These are phyloP conservation scores for Aphanocladium album DNA, from an alignment of 2,329 filamentous ascomycete genomes.

Conservation along the genomic window DNA sequence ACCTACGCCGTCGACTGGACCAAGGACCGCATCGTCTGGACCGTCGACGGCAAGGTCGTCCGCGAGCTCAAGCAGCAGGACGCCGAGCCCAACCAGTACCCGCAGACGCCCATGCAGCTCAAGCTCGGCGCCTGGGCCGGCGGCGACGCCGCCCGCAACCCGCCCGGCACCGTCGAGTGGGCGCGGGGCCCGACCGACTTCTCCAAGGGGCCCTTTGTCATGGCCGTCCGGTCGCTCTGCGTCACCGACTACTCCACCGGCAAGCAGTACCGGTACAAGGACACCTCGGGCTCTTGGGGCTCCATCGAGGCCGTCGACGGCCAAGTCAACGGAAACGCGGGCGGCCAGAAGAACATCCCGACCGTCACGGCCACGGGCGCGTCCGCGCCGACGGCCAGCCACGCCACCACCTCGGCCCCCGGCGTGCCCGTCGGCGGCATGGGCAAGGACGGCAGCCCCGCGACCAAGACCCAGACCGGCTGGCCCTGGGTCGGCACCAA, in stretches of 20 bases:
- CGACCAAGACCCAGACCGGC: constrained; percentile 52
- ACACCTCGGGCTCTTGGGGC: constrained; percentile 70
- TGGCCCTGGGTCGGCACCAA: constrained; percentile 63
- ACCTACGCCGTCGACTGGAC: constrained; percentile 95
- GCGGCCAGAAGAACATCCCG: constrained; percentile 42
- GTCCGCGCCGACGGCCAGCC: constrained; percentile 59
- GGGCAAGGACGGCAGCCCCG: constrained; percentile 49
- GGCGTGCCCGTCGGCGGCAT: constrained; percentile 68
- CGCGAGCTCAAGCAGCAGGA: constrained; percentile 67
- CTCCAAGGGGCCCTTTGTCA: constrained; percentile 73
- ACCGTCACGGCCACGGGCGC: constrained; percentile 54
- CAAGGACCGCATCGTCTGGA: constrained; percentile 76
- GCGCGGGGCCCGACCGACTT: constrained; percentile 84
- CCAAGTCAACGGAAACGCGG: constrained; percentile 63
- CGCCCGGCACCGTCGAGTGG: constrained; percentile 82
- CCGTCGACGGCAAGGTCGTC: constrained; percentile 71
- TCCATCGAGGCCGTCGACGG: constrained; percentile 82
- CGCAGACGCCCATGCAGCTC: constrained; percentile 92
- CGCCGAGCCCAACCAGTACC: constrained; percentile 71
- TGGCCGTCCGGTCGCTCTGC: constrained; percentile 71
- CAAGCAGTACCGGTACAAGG: constrained; percentile 74
- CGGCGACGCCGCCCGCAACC: constrained; percentile 70
- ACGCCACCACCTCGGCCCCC: constrained; percentile 53
- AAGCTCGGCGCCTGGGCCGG: constrained; percentile 91
- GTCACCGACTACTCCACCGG: constrained; percentile 94